Base-by-base conservation (phyloP, 1,284 basidiomycete species). In the Kalmanozyma brasiliensis region DNA sequence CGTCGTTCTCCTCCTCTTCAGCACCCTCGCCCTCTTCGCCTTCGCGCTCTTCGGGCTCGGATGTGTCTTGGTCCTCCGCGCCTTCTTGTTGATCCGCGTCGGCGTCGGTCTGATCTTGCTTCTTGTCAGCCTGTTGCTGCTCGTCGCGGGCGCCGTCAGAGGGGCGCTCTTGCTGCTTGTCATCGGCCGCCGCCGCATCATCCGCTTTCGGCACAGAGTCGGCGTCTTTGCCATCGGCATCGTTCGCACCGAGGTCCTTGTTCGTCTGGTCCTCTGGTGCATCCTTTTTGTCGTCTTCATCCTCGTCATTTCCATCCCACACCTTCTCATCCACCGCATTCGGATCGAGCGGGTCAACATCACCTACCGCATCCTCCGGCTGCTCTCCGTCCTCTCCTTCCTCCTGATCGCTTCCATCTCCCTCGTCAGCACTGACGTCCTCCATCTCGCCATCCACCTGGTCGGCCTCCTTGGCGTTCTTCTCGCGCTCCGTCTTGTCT, bases 281-380 rank as follows among this genome's bases (percentile, higher is more conserved):
- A 8, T 63, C 64, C 14, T 73, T 66, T 49, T 83, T 73, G 4
- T 88, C 88, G 1, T 86, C 85, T 46, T 86, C 83, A 5, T 83
- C 73, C 10, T 86, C 85, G 24, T 94, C 90, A 70, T 94, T 90
- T 67, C 94, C 91, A 32, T 90, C 93, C 95, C 96, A 98, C 73
- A 98, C 86, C 84, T 98, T 98, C 84, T 98, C 95, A 79, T 98
- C 95, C 10, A 97, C 88, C 0, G 90, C 89, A 23, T 88, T 87
- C 8, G 92, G 91, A 83, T 97, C 94, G n/a, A 88, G 85, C 2
- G 89, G 88, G 83, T 96, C 93, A 37, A 97, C 85, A 61, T 94
- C 87, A 24, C 89, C 93, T 23, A 95, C 83, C 57, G 90, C 89
- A 71, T 98, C 94, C 40, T 97, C 93, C 17, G 87, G 86, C 38